Evolutionary conservation across 768 basidiomycete species (phyloP).

Genomic region (Nidularia sp.): DNA sequence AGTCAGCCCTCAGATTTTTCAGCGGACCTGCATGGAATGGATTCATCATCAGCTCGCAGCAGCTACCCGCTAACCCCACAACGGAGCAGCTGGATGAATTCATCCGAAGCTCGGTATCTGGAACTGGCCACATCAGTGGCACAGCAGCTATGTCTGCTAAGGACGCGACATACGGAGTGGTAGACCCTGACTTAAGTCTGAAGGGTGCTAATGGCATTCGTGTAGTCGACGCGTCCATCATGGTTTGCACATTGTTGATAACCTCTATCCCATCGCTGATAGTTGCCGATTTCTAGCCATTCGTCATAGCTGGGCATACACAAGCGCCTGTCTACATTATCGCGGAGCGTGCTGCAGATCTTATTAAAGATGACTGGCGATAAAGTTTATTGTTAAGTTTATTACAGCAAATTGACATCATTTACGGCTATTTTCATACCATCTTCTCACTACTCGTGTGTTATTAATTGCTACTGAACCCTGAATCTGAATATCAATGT

Average conservation of each 20-base stretch:
- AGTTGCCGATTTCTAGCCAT: conserved; percentile 6
- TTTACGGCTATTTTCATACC: no score
- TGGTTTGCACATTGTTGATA: conserved; percentile 6
- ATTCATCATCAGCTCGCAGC: not conserved
- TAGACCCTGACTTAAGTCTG: conserved; percentile 21
- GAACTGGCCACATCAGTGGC: conserved; percentile 12
- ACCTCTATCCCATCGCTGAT: not conserved
- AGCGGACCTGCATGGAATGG: not conserved
- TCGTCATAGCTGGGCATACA: conserved; percentile 18
- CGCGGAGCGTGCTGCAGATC: conserved; percentile 21
- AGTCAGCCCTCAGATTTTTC: not conserved
- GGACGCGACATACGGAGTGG: conserved; percentile 17
- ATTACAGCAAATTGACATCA: no score
- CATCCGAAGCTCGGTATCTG: not conserved
- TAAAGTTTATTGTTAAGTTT: not conserved
- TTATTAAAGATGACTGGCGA: conserved; percentile 8
- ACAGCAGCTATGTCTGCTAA: conserved; percentile 19
- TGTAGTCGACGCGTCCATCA: conserved; percentile 25
- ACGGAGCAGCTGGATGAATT: not conserved
- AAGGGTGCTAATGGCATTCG: conserved; percentile 23
- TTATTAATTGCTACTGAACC: no score
- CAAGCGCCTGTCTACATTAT: conserved; percentile 21
- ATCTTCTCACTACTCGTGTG: no score
- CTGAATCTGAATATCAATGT: no score
- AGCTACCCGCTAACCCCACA: not conserved